A percentile compares a stretch with the other conserved stretches of the same genome.
Conservation (phyloP, 1,139 yeast genomes). For the Kodamaea suecica region DNA sequence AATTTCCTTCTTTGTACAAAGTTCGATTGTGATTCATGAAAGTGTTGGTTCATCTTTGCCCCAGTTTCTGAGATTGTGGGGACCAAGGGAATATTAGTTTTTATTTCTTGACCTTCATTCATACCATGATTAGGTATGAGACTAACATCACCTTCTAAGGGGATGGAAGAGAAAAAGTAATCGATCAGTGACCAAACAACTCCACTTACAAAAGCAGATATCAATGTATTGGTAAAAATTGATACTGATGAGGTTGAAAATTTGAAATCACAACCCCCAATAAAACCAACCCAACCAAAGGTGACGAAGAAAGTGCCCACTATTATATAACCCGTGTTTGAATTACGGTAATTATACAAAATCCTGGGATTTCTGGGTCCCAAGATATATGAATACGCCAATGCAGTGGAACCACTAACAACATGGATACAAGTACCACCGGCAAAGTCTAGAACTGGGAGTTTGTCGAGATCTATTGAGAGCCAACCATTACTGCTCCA, state of each 20-base stretch:
- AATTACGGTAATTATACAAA: constrained; percentile 36
- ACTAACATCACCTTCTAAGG: constrained; percentile 25
- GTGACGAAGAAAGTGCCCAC: constrained; percentile 48
- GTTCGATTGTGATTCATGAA: constrained; percentile 21
- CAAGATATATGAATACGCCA: constrained; percentile 56
- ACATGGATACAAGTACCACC: constrained; percentile 66
- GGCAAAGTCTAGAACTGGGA: constrained; percentile 60
- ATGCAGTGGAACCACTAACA: constrained; percentile 56
- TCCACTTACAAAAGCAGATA: constrained; percentile 37
- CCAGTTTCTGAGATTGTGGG: constrained; percentile 20
- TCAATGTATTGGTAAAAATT: constrained; percentile 34
- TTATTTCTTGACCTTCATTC: too few species aligned
- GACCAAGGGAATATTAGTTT: too few species aligned
- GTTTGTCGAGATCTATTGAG: constrained; percentile 31
- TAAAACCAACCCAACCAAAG: constrained; percentile 47
- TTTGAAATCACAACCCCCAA: constrained; percentile 44
- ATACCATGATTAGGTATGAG: constrained; percentile 1
- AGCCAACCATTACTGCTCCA: constrained; percentile 65
- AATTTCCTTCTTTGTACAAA: constrained; percentile 26
- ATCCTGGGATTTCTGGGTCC: constrained; percentile 51
- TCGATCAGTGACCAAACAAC: constrained; percentile 40
- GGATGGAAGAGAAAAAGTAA: constrained; percentile 38
- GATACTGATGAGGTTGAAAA: constrained; percentile 34
- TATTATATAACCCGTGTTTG: constrained; percentile 43
- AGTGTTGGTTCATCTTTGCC: constrained; percentile 18